Evolutionary conservation across 176 grass and related monocot species (phyloP).

Genomic region (Carex kokanica): DNA sequence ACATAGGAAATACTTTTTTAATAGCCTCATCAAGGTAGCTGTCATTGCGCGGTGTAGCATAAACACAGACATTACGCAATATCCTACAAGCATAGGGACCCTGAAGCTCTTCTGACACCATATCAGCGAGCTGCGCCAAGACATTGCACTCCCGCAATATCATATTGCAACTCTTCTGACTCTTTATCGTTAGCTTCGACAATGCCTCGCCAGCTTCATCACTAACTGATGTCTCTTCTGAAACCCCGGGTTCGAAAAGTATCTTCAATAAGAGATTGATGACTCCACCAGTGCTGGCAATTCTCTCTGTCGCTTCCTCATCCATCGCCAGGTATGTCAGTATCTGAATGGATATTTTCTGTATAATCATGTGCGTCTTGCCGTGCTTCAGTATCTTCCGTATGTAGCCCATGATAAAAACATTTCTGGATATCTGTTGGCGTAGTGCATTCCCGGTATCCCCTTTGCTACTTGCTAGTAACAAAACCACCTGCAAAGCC

Average conservation of each 20-base stretch:
- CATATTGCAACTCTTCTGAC: slow-evolving; percentile 28
- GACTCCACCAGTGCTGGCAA: slow-evolving; percentile 31
- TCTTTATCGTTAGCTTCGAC: slow-evolving; percentile 37
- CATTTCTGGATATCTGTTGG: slow-evolving; percentile 31
- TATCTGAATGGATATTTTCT: slow-evolving; percentile 36
- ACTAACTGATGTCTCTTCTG: slow-evolving; percentile 3
- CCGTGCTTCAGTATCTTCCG: slow-evolving; percentile 33
- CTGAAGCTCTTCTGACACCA: slow-evolving; percentile 7
- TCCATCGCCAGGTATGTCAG: slow-evolving; percentile 35
- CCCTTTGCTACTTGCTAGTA: slow-evolving; percentile 31
- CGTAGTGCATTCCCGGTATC: slow-evolving; percentile 30
- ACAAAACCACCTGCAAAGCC: slow-evolving; percentile 32
- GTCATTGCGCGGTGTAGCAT: background rate
- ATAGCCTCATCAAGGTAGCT: slow-evolving; percentile 7
- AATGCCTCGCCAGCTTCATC: slow-evolving; percentile 42
- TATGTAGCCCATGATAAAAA: slow-evolving; percentile 37
- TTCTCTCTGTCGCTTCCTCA: slow-evolving; percentile 32
- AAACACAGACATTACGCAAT: slow-evolving; percentile 34
- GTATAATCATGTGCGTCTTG: slow-evolving; percentile 20
- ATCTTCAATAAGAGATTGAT: slow-evolving; percentile 24
- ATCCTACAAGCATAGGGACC: slow-evolving; percentile 20
- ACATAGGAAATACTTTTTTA: too few species aligned
- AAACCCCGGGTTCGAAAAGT: slow-evolving; percentile 18
- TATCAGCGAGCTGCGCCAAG: slow-evolving; percentile 8
- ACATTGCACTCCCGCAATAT: slow-evolving; percentile 16